A percentile compares a stretch with the other conserved stretches of the same genome.
These are phyloP conservation scores for Saposhnikovia divaricata DNA, from an alignment of 129 eudicot genomes.

Conservation along the genomic window DNA sequence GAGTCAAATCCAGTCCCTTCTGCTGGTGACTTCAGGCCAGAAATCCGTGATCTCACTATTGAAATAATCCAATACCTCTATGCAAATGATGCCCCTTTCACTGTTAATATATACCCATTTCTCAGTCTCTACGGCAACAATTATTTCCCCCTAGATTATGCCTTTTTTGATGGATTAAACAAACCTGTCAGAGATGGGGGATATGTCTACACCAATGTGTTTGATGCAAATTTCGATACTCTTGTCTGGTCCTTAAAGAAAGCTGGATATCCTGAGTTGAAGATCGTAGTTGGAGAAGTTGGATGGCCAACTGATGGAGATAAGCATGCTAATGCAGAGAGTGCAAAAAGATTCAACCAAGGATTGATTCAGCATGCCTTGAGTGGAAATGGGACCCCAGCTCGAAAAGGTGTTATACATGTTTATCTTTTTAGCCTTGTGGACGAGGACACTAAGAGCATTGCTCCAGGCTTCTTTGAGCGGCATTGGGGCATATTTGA, in stretches of 20 bases:
- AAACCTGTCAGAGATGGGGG: conserved; percentile 48
- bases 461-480: conserved; percentile 82
- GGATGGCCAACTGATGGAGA: conserved; percentile 99
- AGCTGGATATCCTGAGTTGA: conserved; percentile 75
- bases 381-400: conserved; percentile 68
- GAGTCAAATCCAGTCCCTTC: conserved; percentile 74
- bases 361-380: conserved; percentile 50
- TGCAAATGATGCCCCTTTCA: conserved; percentile 73
- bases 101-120: conserved; percentile 85
- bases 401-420: conserved; percentile 43
- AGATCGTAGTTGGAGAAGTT: conserved; percentile 72
- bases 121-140: conserved; percentile 60
- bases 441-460: conserved; percentile 69
- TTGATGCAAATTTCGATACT: conserved; percentile 87
- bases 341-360: conserved; percentile 64
- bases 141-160: conserved; percentile 70
- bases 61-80: conserved; percentile 53
- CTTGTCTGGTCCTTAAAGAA: conserved; percentile 54
- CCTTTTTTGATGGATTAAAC: conserved; percentile 67
- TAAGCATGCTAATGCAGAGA: conserved; percentile 43
- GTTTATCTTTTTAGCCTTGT: conserved; percentile 70
- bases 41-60: conserved; percentile 51
- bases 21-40: conserved; percentile 77
- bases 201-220: conserved; percentile 53
- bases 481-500: conserved; percentile 92